phyloP scores from a whole-genome alignment of 805 yeast species.

The Nakazawaea anatomiae region DNA sequence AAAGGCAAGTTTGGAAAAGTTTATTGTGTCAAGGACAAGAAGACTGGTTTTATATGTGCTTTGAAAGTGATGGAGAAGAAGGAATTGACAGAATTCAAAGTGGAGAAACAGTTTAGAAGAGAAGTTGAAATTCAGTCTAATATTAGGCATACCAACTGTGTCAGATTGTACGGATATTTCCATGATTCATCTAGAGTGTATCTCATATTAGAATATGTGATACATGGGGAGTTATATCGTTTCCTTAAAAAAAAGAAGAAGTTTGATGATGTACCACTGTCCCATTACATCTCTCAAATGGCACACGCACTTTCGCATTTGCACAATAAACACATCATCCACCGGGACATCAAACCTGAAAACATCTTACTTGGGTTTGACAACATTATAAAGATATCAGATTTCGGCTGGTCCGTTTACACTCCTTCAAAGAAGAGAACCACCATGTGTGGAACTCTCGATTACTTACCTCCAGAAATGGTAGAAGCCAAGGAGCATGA shows the following conservation, averaged over 20 bases:
- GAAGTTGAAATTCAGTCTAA: conserved; percentile 89
- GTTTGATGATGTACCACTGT: conserved; percentile 68
- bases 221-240: conserved; percentile 82
- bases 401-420: conserved; percentile 94
- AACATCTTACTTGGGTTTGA: conserved; percentile 75
- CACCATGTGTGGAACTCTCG: conserved; percentile 93
- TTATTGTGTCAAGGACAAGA: conserved; percentile 75
- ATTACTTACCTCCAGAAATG: conserved; percentile 94
- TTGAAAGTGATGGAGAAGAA: conserved; percentile 84
- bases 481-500: conserved; percentile 79
- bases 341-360: conserved; percentile 93
- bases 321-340: conserved; percentile 77
- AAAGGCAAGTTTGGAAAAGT: conserved; percentile 94
- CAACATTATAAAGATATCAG: conserved; percentile 78
- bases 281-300: conserved; percentile 76
- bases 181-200: conserved; percentile 78
- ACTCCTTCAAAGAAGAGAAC: conserved; percentile 52
- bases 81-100: conserved; percentile 67
- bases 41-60: conserved; percentile 79
- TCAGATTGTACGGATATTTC: conserved; percentile 82
- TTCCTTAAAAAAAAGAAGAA: conserved; percentile 59
- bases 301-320: conserved; percentile 73
- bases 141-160: conserved; percentile 70
- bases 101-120: conserved; percentile 80
- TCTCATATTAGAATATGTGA: conserved; percentile 76